Evolutionary conservation across 1,284 basidiomycete species (phyloP), one percentile per base, ranked within the genome.

Genomic region (Kwoniella shivajii): DNA sequence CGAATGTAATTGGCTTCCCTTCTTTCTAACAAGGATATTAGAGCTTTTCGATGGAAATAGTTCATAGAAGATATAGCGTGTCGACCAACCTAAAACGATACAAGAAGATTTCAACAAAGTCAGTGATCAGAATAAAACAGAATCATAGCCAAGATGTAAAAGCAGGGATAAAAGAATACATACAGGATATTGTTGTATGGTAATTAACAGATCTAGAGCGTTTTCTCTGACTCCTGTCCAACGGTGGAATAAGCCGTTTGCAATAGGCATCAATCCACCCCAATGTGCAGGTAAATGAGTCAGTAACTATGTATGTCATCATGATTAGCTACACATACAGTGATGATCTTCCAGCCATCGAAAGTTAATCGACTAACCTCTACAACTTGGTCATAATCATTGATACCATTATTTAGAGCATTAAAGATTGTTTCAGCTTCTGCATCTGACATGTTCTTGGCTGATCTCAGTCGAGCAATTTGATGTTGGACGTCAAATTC

Each of bases 211-310:
- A 58, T 93, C 89, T 20, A 97, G 84, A 0, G 89, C 88, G 16
- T 85, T 80, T 30, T 90, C 87, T 31, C 92, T 85, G 26, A 95
- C 85, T 10, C 78, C 72, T 60, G 88, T 83, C 34, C 83, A 83
- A 38, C 90, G 89, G 77, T 98, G 94, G 77, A 97, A 92, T 3
- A 98, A 80, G 1, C 91, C 90, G 74, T 94, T 91, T 22, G 88
- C 88, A 26, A 99, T 79, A 11, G 92, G 89, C 26, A 90, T 79
- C 37, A 98, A 79, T 0, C 95, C 95, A 36, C 92, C 90, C 6
- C 83, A 81, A 66, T 93, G 88, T 2, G 87, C 84, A 6, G 93
- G 87, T 31, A 88, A 77, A 56, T 84, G 81, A 1, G 92, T 84
- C 20, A 97, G 80, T 11, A 97, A 81, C 92, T 96, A 67, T 24